Percentiles rank a stretch among this genome's conserved stretches.
Evolutionary conservation across 2,329 filamentous ascomycete species (phyloP).

Genomic region (Fusarium succisae): DNA sequence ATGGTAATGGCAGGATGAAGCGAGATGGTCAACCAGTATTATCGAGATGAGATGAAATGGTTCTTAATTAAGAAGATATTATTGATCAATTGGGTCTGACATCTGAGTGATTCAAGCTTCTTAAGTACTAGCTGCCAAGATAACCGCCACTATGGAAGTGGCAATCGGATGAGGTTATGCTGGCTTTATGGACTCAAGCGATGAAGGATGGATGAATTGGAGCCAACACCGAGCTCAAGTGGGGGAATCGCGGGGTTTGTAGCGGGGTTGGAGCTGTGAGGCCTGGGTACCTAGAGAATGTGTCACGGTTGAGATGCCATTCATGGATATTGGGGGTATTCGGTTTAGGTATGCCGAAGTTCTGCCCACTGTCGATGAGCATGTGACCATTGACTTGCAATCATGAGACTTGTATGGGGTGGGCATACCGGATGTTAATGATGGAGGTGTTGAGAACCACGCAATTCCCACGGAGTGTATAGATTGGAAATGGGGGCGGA

Average conservation of each 20-base stretch:
- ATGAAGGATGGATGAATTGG: constrained; percentile 4
- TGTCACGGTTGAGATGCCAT: constrained; percentile 1
- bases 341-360: background rate
- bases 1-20: constrained; percentile 40
- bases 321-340: constrained; percentile 1
- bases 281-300: constrained; percentile 4
- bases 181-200: background rate
- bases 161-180: constrained; percentile 4
- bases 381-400: constrained; percentile 8
- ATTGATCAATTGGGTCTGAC: background rate
- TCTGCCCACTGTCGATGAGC: background rate
- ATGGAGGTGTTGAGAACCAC: constrained; percentile 1
- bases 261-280: constrained; percentile 17
- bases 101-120: background rate
- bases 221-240: constrained; percentile 6
- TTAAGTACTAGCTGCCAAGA: constrained; percentile 9
- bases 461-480: background rate
- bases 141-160: background rate
- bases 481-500: background rate
- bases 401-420: background rate
- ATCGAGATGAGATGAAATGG: background rate
- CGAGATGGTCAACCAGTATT: constrained; percentile 1
- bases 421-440: background rate
- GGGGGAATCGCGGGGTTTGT: constrained; percentile 25
- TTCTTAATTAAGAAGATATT: background rate